phyloP scores from a whole-genome alignment of 768 basidiomycete species.

The Lanmaoa rubissima region DNA sequence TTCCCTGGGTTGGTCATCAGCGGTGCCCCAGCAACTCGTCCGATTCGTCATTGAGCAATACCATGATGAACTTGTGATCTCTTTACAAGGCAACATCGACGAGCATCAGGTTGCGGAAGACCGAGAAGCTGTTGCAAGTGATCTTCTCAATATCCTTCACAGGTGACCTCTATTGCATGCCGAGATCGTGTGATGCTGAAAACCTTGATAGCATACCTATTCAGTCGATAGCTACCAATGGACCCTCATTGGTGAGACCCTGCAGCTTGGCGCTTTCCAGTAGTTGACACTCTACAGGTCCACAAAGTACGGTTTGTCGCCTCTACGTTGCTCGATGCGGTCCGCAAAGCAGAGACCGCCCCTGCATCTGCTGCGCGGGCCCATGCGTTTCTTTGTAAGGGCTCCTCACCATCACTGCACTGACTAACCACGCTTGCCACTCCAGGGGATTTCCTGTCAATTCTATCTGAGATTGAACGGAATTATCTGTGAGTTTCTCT shows the following conservation, averaged over 20 bases:
- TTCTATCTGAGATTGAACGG: slow-evolving; percentile 87
- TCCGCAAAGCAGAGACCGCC: slow-evolving; percentile 76
- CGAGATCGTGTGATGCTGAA: slow-evolving; percentile 3
- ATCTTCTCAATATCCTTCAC: slow-evolving; percentile 82
- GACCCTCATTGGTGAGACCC: slow-evolving; percentile 63
- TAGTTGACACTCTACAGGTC: slow-evolving; percentile 45
- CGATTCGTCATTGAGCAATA: slow-evolving; percentile 93
- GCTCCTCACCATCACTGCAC: background rate
- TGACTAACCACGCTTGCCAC: background rate
- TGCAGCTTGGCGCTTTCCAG: background rate
- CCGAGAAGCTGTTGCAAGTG: slow-evolving; percentile 81
- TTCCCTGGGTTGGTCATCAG: background rate
- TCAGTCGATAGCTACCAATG: slow-evolving; percentile 88
- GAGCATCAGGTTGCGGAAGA: slow-evolving; percentile 68
- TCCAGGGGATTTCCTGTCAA: slow-evolving; percentile 88
- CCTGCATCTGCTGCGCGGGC: slow-evolving; percentile 81
- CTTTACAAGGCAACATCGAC: slow-evolving; percentile 62
- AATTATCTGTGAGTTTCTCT: slow-evolving; percentile 69
- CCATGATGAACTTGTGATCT: slow-evolving; percentile 76
- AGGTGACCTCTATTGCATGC: slow-evolving; percentile 42
- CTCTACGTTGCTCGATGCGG: slow-evolving; percentile 82
- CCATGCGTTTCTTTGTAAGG: slow-evolving; percentile 80
- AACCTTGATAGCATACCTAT: slow-evolving; percentile 72
- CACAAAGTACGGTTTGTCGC: slow-evolving; percentile 94
- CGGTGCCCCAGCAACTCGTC: slow-evolving; percentile 73